phyloP scores from a whole-genome alignment of 1,139 yeast genomes.

The Zygoascus sp. region DNA sequence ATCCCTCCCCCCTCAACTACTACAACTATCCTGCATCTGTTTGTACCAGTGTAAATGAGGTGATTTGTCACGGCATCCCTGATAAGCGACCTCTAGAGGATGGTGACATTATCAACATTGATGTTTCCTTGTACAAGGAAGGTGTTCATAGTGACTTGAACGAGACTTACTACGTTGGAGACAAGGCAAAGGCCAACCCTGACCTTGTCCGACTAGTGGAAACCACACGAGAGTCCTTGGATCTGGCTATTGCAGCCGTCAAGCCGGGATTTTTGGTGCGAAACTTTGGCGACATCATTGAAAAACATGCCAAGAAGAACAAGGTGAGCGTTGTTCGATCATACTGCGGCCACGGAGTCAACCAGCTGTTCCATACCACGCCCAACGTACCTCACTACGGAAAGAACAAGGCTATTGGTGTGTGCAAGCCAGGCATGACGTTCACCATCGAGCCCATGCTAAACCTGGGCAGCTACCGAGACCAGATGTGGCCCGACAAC shows the following conservation, averaged over 20 bases:
- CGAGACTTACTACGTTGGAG: constrained; percentile 96
- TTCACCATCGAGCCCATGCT: constrained; percentile 99
- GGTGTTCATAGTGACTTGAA: constrained; percentile 95
- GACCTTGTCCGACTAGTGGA: constrained; percentile 86
- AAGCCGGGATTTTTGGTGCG: constrained; percentile 93
- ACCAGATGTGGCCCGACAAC: constrained; percentile 92
- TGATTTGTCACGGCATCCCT: constrained; percentile 96
- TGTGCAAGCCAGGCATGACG: constrained; percentile 93
- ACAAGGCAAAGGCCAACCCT: constrained; percentile 67
- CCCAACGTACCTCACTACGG: constrained; percentile 95
- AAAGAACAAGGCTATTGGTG: constrained; percentile 87
- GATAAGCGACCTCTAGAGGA: constrained; percentile 81
- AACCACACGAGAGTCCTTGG: constrained; percentile 87
- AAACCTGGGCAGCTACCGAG: constrained; percentile 79
- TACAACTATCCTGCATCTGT: constrained; percentile 90
- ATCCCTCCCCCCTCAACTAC: constrained; percentile 94
- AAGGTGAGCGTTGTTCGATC: constrained; percentile 83
- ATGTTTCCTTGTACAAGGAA: constrained; percentile 75
- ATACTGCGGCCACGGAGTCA: constrained; percentile 94
- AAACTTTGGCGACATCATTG: constrained; percentile 82
- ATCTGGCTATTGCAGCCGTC: constrained; percentile 72
- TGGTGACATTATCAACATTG: constrained; percentile 92
- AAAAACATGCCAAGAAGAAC: constrained; percentile 75
- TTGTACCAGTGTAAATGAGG: constrained; percentile 92
- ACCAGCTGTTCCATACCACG: constrained; percentile 80